phyloP scores from a whole-genome alignment of 495 filamentous ascomycete species.

The Gamarada debralockiae region DNA sequence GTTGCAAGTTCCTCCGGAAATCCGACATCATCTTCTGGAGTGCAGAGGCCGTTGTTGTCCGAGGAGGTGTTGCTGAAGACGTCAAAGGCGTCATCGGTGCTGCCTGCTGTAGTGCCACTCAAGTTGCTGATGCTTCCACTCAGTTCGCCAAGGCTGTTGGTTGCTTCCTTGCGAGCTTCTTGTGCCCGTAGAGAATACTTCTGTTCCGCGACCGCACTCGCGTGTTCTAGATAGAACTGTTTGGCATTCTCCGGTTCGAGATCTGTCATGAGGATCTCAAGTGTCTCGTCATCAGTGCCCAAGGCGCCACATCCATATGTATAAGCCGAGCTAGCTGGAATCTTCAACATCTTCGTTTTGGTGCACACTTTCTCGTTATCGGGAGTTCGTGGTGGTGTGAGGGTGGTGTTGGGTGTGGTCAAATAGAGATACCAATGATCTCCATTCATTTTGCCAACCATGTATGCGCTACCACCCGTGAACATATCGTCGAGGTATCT shows the following conservation, averaged over 20 bases:
- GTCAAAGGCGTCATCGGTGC: conserved; percentile 59
- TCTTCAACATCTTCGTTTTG: conserved; percentile 62
- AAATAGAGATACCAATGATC: conserved; percentile 99
- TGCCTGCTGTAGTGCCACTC: conserved; percentile 24
- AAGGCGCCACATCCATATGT: conserved; percentile 21
- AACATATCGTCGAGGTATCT: conserved; percentile 86
- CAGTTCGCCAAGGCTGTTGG: conserved; percentile 49
- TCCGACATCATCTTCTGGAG: conserved; percentile 49
- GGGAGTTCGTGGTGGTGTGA: conserved; percentile 85
- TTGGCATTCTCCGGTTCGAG: conserved; percentile 88
- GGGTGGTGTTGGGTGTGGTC: conserved; percentile 73
- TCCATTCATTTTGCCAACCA: conserved; percentile 99
- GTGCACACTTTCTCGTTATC: conserved; percentile 45
- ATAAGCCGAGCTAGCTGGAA: conserved; percentile 33
- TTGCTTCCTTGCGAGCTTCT: conserved; percentile 49
- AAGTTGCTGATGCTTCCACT: conserved; percentile 24
- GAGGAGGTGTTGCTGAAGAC: conserved; percentile 75
- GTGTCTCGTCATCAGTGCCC: conserved; percentile 71
- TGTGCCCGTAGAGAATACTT: conserved; percentile 61
- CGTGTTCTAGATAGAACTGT: conserved; percentile 94
- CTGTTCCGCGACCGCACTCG: conserved; percentile 83
- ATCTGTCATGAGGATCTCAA: conserved; percentile 98
- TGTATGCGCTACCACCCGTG: conserved; percentile 91
- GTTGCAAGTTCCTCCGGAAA: conserved; percentile 68
- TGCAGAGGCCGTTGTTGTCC: conserved; percentile 55